Evolutionary conservation across 1,284 basidiomycete genomes (phyloP).

Genomic region (Ceratobasidium sp.): DNA sequence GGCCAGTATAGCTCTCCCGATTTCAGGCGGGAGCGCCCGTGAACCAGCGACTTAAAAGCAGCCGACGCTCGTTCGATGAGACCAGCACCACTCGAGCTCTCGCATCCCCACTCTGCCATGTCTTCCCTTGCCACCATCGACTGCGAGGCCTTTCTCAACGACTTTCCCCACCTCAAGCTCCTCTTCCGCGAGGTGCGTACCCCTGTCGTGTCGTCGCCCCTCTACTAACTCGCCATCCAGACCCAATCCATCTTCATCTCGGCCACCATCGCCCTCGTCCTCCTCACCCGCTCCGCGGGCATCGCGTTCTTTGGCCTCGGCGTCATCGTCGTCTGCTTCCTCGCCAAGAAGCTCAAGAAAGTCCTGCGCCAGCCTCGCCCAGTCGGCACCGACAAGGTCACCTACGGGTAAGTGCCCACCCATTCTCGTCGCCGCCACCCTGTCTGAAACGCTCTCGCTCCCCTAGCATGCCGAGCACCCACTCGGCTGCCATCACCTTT

Average conservation of each 20-base stretch:
- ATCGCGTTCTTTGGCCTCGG: constrained; percentile 75
- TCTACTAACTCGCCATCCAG: neutral
- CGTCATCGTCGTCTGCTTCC: constrained; percentile 68
- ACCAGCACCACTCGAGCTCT: neutral
- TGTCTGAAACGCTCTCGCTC: constrained; percentile 45
- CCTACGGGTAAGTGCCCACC: constrained; percentile 68
- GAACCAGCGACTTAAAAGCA: constrained; percentile 8
- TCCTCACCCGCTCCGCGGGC: constrained; percentile 76
- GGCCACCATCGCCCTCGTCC: constrained; percentile 55
- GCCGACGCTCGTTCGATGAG: neutral
- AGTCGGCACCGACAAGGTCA: constrained; percentile 60
- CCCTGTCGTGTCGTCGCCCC: neutral
- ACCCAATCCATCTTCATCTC: constrained; percentile 41
- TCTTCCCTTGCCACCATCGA: constrained; percentile 27
- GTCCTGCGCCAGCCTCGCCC: constrained; percentile 80
- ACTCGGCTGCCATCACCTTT: constrained; percentile 80
- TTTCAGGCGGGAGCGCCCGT: constrained; percentile 14
- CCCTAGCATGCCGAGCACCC: constrained; percentile 87
- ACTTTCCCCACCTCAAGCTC: constrained; percentile 38
- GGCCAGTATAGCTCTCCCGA: constrained; percentile 18
- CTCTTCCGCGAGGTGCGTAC: constrained; percentile 31
- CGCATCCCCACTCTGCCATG: constrained; percentile 6
- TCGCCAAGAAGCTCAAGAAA: constrained; percentile 76
- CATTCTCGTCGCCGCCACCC: constrained; percentile 22
- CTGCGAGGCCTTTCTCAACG: constrained; percentile 40